Evolutionary conservation across 1,284 basidiomycete genomes (phyloP).

Genomic region (Tremellales sp.): DNA sequence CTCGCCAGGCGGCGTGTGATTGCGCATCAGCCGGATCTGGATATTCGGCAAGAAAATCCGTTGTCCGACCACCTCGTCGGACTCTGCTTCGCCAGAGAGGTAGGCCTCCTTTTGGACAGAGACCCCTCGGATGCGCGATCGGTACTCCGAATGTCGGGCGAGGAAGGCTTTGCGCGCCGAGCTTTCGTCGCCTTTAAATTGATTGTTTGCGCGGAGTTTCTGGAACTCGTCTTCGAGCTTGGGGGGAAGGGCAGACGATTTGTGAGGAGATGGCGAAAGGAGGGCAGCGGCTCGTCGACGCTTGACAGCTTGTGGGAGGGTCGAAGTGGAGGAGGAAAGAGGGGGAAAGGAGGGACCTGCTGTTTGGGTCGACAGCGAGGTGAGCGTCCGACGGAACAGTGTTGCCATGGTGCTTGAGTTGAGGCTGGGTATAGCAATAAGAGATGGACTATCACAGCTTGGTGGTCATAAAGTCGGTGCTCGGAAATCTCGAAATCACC

Average conservation of each 20-base stretch:
- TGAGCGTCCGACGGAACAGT: conserved; percentile 33
- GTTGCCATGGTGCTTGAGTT: conserved; percentile 29
- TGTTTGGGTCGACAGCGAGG: conserved; percentile 9
- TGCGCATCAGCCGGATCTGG: conserved; percentile 76
- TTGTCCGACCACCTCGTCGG: conserved; percentile 62
- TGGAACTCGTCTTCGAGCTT: conserved; percentile 41
- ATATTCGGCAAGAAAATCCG: conserved; percentile 86
- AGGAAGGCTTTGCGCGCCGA: conserved; percentile 36
- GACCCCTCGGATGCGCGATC: conserved; percentile 37
- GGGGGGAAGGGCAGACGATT: conserved; percentile 24
- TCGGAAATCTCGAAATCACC: conserved; percentile 7
- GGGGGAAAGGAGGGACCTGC: conserved; percentile 17
- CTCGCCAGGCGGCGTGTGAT: conserved; percentile 69
- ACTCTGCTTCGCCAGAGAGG: not conserved
- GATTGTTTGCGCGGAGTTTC: conserved; percentile 22
- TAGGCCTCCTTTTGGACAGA: conserved; percentile 8
- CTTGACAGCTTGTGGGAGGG: conserved; percentile 35
- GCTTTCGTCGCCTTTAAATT: conserved; percentile 30
- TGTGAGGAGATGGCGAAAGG: conserved; percentile 19
- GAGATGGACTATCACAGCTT: too few species aligned
- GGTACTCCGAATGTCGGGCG: conserved; percentile 32
- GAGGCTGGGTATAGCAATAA: not conserved
- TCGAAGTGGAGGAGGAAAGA: conserved; percentile 16
- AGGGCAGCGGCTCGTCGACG: conserved; percentile 27
- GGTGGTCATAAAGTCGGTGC: conserved; percentile 2